These are phyloP conservation scores for Pichia exigua DNA, from an alignment of 805 yeast genomes.

Conservation along the genomic window DNA sequence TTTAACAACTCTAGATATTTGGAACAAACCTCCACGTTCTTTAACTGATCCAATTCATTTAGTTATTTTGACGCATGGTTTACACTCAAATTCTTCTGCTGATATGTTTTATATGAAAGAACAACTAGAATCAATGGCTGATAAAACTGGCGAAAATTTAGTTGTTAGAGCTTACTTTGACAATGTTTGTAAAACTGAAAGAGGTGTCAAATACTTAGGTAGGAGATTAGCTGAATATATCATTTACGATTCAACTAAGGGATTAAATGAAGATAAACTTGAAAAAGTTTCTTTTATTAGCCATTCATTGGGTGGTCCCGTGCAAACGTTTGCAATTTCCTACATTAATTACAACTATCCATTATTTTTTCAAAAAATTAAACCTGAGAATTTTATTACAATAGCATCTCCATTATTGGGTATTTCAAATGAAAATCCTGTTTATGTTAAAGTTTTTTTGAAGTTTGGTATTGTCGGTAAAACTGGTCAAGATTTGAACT, in stretches of 20 bases:
- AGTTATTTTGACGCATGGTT: conserved; percentile 83
- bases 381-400: conserved; percentile 73
- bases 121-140: conserved; percentile 46
- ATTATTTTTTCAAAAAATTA: conserved; percentile 52
- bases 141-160: conserved; percentile 49
- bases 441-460: conserved; percentile 73
- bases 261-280: conserved; percentile 2
- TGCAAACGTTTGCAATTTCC: conserved; percentile 85
- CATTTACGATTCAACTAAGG: conserved; percentile 37
- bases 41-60: conserved; percentile 59
- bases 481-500: conserved; percentile 85
- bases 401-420: conserved; percentile 89
- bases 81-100: conserved; percentile 82
- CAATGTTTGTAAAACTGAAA: conserved; percentile 81
- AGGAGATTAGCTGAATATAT: conserved; percentile 70
- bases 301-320: conserved; percentile 90
- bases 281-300: conserved; percentile 75
- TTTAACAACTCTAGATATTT: conserved; percentile 58
- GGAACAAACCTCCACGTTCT: conserved; percentile 61
- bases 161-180: conserved; percentile 78
- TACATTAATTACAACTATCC: conserved; percentile 65
- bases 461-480: conserved; percentile 87
- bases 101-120: conserved; percentile 89
- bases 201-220: conserved; percentile 82
- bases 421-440: conserved; percentile 79